Percentiles rank a stretch among this genome's conserved stretches.
phyloP scores from a whole-genome alignment of 768 basidiomycete species.

The Rhodosporidiobolus sp. region DNA sequence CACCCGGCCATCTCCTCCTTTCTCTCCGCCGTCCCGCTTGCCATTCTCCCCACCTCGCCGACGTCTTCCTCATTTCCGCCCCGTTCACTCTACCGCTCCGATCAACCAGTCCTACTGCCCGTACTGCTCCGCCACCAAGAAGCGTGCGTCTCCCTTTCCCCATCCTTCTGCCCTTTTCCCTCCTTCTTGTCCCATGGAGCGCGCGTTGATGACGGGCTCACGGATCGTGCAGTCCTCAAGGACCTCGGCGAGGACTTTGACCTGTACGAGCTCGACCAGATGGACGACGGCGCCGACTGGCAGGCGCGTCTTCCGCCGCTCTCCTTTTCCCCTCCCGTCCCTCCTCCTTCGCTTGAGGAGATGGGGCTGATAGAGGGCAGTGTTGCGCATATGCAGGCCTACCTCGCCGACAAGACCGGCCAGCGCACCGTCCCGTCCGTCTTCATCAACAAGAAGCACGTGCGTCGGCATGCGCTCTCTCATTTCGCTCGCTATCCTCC shows the following conservation, averaged over 20 bases:
- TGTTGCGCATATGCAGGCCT: not conserved
- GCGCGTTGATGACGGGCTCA: not conserved
- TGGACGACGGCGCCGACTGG: constrained; percentile 37
- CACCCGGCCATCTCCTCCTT: not conserved
- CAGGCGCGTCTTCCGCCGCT: constrained; percentile 14
- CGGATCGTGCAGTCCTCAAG: constrained; percentile 16
- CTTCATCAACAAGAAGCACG: constrained; percentile 29
- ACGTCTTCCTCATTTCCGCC: not conserved
- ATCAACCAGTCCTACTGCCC: constrained; percentile 15
- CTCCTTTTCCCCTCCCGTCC: not conserved
- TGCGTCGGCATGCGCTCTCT: not conserved
- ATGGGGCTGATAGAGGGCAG: not conserved
- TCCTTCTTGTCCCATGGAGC: not conserved
- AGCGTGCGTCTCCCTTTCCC: too few species aligned
- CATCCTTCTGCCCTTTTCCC: not conserved
- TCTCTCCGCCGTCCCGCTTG: not conserved
- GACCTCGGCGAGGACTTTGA: constrained; percentile 17
- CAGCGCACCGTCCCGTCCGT: constrained; percentile 40
- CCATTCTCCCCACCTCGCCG: not conserved
- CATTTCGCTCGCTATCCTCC: not conserved
- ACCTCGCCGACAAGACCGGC: constrained; percentile 38
- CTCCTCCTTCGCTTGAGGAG: not conserved
- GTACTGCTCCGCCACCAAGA: constrained; percentile 20
- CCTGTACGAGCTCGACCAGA: constrained; percentile 36
- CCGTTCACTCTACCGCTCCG: not conserved